A percentile compares a stretch with the other conserved stretches of the same genome.
Evolutionary conservation across 306 rosid genomes (phyloP).

Genomic region (Crotalaria pallida): DNA sequence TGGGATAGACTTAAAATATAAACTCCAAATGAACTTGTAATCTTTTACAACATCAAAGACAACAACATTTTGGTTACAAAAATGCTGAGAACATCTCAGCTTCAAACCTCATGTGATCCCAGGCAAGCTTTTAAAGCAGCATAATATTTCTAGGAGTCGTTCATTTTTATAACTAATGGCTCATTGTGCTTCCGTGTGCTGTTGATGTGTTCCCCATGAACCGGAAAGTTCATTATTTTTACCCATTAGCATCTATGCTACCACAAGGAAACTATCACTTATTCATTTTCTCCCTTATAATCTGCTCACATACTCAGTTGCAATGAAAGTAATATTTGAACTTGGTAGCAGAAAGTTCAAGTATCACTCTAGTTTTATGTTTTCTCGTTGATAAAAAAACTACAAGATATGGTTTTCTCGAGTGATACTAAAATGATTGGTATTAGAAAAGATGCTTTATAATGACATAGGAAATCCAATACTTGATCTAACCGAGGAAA

Average conservation of each 20-base stretch:
- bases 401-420: too few relatives aligned
- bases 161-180: background rate
- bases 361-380: background rate
- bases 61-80: background rate
- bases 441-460: too few relatives aligned
- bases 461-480: too few relatives aligned
- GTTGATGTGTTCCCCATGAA: background rate
- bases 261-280: background rate
- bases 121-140: background rate
- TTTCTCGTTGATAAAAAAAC: background rate
- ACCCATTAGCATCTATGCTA: background rate
- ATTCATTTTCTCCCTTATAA: background rate
- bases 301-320: background rate
- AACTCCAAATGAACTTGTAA: conserved; percentile 21
- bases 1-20: background rate
- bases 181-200: background rate
- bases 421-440: too few relatives aligned
- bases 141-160: background rate
- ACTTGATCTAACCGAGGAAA: too few relatives aligned
- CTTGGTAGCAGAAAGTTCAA: background rate
- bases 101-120: background rate
- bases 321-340: background rate
- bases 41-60: background rate
- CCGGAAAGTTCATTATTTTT: background rate
- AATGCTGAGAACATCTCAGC: background rate